phyloP scores from a whole-genome alignment of 129 eudicot species.

The Flaveria sonorensis region DNA sequence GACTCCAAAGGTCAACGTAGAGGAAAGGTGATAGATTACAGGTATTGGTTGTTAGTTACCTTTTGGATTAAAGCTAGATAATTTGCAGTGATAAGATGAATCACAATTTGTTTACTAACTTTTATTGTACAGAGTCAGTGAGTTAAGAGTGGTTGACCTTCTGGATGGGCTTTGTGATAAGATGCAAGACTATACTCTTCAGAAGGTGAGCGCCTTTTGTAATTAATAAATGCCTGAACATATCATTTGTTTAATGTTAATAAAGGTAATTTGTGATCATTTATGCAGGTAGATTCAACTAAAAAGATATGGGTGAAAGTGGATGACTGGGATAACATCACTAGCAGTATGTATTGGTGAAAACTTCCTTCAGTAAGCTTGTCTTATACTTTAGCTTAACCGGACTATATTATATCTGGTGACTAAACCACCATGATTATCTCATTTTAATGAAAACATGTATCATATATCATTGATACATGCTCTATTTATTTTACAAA shows the following conservation, averaged over 20 bases:
- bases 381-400: slow-evolving; percentile 27
- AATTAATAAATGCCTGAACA: neutral
- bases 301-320: slow-evolving; percentile 76
- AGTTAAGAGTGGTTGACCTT: slow-evolving; percentile 93
- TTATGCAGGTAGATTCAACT: slow-evolving; percentile 61
- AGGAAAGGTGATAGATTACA: slow-evolving; percentile 96
- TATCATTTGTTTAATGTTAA: neutral
- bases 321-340: slow-evolving; percentile 68
- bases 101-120: slow-evolving; percentile 13
- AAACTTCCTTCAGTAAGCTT: slow-evolving; percentile 43
- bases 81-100: neutral
- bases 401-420: slow-evolving; percentile 19
- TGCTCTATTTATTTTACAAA: neutral
- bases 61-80: slow-evolving; percentile 1
- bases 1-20: slow-evolving; percentile 91
- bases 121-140: slow-evolving; percentile 68
- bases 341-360: slow-evolving; percentile 57
- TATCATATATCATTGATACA: neutral
- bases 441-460: neutral
- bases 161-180: slow-evolving; percentile 96
- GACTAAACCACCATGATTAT: slow-evolving; percentile 18
- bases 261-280: slow-evolving; percentile 24
- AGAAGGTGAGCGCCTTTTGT: slow-evolving; percentile 63
- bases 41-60: slow-evolving; percentile 41
- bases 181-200: slow-evolving; percentile 96